Evolutionary conservation across 176 grass and related monocot genomes (phyloP).

Genomic region (Sorghum bicolor): Sorghum_bicolor_NCBIv3 NC_012871.2:64343001-64343500

Average conservation of each 20-base stretch:
- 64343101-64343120: slow-evolving; percentile 62
- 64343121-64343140: slow-evolving; percentile 39
- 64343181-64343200: slow-evolving; percentile 35
- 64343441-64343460: slow-evolving; percentile 33
- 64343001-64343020: slow-evolving; percentile 56
- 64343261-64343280: slow-evolving; percentile 52
- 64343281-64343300: slow-evolving; percentile 48
- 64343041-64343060: slow-evolving; percentile 46
- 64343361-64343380: slow-evolving; percentile 40
- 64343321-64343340: slow-evolving; percentile 53
- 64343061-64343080: slow-evolving; percentile 57
- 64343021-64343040: slow-evolving; percentile 48
- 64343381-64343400: slow-evolving; percentile 61
- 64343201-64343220: slow-evolving; percentile 47
- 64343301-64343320: slow-evolving; percentile 51
- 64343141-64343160: slow-evolving; percentile 60
- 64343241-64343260: slow-evolving; percentile 27
- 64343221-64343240: slow-evolving; percentile 43
- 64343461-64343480: slow-evolving; percentile 54
- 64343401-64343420: background rate
- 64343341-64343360: background rate
- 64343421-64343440: slow-evolving; percentile 6
- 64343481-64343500: slow-evolving; percentile 56
- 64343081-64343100: slow-evolving; percentile 7
- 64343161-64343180: slow-evolving; percentile 51